Percentiles rank a stretch among this genome's conserved stretches.
Evolutionary conservation across 345 rosid species (phyloP).

Genomic region (Carallia pectinifolia): DNA sequence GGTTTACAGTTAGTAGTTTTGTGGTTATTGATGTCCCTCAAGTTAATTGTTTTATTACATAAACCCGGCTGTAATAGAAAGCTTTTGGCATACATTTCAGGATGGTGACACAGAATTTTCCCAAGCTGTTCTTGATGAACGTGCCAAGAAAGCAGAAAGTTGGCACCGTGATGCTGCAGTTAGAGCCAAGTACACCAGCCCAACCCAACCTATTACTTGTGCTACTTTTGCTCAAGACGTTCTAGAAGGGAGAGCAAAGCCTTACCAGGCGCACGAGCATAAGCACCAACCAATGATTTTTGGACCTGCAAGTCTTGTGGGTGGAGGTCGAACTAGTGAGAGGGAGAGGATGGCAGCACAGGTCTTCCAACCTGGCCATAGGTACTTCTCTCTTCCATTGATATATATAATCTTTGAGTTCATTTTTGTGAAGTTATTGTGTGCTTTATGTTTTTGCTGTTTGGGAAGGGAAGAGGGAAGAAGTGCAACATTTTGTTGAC

Average conservation of each 20-base stretch:
- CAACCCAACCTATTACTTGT: conserved; percentile 84
- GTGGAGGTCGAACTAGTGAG: conserved; percentile 58
- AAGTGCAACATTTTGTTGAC: too few species aligned
- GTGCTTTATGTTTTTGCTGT: not conserved
- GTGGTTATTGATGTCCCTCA: not conserved
- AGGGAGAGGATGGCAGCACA: conserved; percentile 88
- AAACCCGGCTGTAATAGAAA: not conserved
- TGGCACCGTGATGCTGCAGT: conserved; percentile 92
- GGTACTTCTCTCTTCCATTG: conserved; percentile 37
- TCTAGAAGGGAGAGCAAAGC: conserved; percentile 85
- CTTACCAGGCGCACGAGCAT: conserved; percentile 81
- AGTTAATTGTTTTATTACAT: not conserved
- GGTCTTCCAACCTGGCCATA: conserved; percentile 80
- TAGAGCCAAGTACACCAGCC: conserved; percentile 56
- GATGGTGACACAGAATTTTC: conserved; percentile 71
- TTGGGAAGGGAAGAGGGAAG: not conserved
- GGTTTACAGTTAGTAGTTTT: not conserved
- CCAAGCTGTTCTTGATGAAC: conserved; percentile 69
- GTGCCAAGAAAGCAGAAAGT: conserved; percentile 65
- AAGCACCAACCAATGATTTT: conserved; percentile 88
- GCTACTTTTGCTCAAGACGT: conserved; percentile 98
- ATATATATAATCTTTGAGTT: too few species aligned
- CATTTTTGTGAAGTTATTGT: too few species aligned
- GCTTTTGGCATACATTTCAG: conserved; percentile 32
- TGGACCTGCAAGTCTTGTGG: conserved; percentile 82